Conservation (phyloP, 495 filamentous ascomycete genomes). For the Aspergillus haitiensis region DNA sequence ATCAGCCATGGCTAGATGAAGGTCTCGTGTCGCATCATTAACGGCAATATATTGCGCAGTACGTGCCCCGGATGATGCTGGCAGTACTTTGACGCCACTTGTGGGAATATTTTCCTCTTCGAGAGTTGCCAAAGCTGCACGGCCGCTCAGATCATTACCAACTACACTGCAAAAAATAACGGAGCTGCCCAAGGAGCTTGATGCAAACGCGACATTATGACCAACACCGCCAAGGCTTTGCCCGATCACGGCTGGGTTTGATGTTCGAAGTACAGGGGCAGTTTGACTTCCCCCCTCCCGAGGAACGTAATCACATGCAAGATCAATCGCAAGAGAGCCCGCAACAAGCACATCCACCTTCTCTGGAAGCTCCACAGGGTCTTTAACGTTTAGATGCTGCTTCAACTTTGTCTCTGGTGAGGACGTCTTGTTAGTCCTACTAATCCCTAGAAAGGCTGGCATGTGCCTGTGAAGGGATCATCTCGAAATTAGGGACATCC, state of each 20-base stretch:
- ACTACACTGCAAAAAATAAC: slow-evolving; percentile 73
- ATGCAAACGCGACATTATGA: slow-evolving; percentile 84
- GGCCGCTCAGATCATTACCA: slow-evolving; percentile 74
- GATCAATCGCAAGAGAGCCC: slow-evolving; percentile 84
- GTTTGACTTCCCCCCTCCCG: slow-evolving; percentile 29
- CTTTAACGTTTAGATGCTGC: slow-evolving; percentile 12
- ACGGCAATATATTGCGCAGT: slow-evolving; percentile 91
- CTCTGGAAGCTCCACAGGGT: slow-evolving; percentile 15
- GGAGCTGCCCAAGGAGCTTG: slow-evolving; percentile 59
- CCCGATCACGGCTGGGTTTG: slow-evolving; percentile 76
- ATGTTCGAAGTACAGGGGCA: slow-evolving; percentile 69
- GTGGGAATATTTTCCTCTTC: slow-evolving; percentile 61
- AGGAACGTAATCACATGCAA: slow-evolving; percentile 75
- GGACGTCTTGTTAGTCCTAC: slow-evolving; percentile 31
- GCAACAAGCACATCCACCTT: slow-evolving; percentile 75
- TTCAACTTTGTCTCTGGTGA: slow-evolving; percentile 22
- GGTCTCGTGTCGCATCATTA: slow-evolving; percentile 78
- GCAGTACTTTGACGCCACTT: slow-evolving; percentile 58
- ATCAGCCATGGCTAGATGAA: slow-evolving; percentile 89
- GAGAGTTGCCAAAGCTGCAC: slow-evolving; percentile 63
- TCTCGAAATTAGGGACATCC: slow-evolving; percentile 38
- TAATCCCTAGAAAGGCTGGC: slow-evolving; percentile 36
- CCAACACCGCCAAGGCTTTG: slow-evolving; percentile 92
- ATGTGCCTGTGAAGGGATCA: slow-evolving; percentile 40
- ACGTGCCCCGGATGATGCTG: slow-evolving; percentile 48